phyloP scores from a whole-genome alignment of 805 yeast species.

The Ogataea allantospora region DNA sequence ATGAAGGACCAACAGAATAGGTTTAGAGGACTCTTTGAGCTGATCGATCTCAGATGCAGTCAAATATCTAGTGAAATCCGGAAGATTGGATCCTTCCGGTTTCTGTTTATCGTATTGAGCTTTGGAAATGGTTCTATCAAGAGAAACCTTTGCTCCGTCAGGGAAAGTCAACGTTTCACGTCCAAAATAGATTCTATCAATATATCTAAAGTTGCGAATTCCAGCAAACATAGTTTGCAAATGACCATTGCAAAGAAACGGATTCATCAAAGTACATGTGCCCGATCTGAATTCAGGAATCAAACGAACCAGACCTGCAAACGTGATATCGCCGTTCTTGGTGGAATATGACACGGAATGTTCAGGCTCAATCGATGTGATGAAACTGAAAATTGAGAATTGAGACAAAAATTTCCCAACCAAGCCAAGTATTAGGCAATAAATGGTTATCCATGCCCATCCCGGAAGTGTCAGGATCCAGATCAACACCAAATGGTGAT shows the following conservation, averaged over 20 bases:
- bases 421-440: neutral
- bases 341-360: slow-evolving; percentile 12
- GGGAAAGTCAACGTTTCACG: slow-evolving; percentile 55
- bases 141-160: slow-evolving; percentile 72
- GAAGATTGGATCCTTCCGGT: slow-evolving; percentile 28
- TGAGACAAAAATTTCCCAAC: slow-evolving; percentile 1
- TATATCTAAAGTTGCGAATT: slow-evolving; percentile 47
- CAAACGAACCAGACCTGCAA: slow-evolving; percentile 23
- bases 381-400: slow-evolving; percentile 15
- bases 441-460: slow-evolving; percentile 13
- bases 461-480: slow-evolving; percentile 13
- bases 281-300: slow-evolving; percentile 46
- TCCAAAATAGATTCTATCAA: slow-evolving; percentile 67
- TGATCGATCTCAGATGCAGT: slow-evolving; percentile 42
- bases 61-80: slow-evolving; percentile 54
- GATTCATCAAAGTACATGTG: slow-evolving; percentile 55
- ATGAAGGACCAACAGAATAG: slow-evolving; percentile 65
- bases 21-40: slow-evolving; percentile 37
- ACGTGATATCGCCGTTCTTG: slow-evolving; percentile 7
- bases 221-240: slow-evolving; percentile 75
- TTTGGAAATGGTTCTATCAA: slow-evolving; percentile 60
- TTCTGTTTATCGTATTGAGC: slow-evolving; percentile 33
- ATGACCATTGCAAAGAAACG: slow-evolving; percentile 66
- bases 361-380: slow-evolving; percentile 9
- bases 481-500: slow-evolving; percentile 14